These are phyloP conservation scores for Aspergillus olivimuriae DNA, from an alignment of 495 filamentous ascomycete species.

Conservation along the genomic window DNA sequence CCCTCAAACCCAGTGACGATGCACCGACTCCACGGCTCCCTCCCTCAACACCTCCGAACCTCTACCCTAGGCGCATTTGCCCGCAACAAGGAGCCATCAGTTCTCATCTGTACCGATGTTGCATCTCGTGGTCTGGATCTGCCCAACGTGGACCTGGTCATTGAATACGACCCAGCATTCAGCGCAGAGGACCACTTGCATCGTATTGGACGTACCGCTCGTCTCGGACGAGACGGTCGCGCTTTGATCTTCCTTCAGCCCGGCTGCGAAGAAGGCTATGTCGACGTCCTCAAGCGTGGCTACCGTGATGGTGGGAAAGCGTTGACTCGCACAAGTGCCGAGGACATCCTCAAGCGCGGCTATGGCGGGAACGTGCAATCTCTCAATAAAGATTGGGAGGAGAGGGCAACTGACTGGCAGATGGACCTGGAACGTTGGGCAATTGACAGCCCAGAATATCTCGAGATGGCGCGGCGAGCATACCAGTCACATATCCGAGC, in stretches of 20 bases:
- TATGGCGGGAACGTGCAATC: constrained; percentile 42
- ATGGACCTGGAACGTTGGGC: constrained; percentile 68
- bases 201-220: constrained; percentile 88
- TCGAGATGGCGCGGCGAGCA: constrained; percentile 70
- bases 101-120: constrained; percentile 92
- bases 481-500: constrained; percentile 90
- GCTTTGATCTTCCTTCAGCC: constrained; percentile 85
- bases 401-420: constrained; percentile 70
- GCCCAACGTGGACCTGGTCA: constrained; percentile 84
- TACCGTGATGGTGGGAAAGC: constrained; percentile 51
- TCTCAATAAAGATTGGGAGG: constrained; percentile 54
- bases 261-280: constrained; percentile 84
- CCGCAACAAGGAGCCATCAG: constrained; percentile 51
- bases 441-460: constrained; percentile 49
- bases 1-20: constrained; percentile 54
- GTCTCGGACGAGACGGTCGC: constrained; percentile 83
- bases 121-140: constrained; percentile 91
- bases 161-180: constrained; percentile 94
- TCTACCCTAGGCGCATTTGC: constrained; percentile 76
- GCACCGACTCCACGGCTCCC: constrained; percentile 90
- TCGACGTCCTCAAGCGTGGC: constrained; percentile 58
- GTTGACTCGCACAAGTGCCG: constrained; percentile 47
- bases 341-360: constrained; percentile 56
- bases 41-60: constrained; percentile 79
- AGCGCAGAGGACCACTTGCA: constrained; percentile 87